Percentiles rank a stretch among this genome's conserved stretches.
Evolutionary conservation across 2,329 filamentous ascomycete genomes (phyloP).

Genomic region (Hypoxylon sp.): DNA sequence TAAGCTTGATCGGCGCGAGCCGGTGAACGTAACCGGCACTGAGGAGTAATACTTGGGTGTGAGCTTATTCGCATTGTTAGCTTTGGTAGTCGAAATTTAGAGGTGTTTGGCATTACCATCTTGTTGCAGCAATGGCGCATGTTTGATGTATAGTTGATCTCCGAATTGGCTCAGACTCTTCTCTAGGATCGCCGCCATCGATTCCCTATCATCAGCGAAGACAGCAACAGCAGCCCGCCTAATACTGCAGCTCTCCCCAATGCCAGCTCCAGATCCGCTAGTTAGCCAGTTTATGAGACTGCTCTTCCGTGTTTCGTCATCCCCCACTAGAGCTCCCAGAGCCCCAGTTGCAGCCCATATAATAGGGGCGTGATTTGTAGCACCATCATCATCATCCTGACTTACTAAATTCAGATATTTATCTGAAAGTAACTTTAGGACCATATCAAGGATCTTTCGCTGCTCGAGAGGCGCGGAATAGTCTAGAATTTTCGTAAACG

Average conservation of each 20-base stretch:
- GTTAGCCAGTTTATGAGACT: slow-evolving; percentile 74
- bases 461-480: slow-evolving; percentile 58
- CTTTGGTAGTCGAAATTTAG: not conserved
- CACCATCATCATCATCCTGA: slow-evolving; percentile 51
- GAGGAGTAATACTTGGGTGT: slow-evolving; percentile 82
- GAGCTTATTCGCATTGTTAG: slow-evolving; percentile 63
- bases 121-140: slow-evolving; percentile 86
- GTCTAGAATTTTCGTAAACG: slow-evolving; percentile 51
- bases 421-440: slow-evolving; percentile 60
- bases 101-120: slow-evolving; percentile 70
- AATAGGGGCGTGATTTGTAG: slow-evolving; percentile 48
- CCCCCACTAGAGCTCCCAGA: slow-evolving; percentile 61
- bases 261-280: slow-evolving; percentile 71
- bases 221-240: slow-evolving; percentile 73
- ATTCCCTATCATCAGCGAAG: slow-evolving; percentile 63
- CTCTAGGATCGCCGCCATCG: slow-evolving; percentile 70
- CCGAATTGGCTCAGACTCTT: slow-evolving; percentile 80
- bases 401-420: slow-evolving; percentile 58
- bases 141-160: slow-evolving; percentile 86
- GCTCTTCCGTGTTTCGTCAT: slow-evolving; percentile 61
- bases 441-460: slow-evolving; percentile 55
- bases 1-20: slow-evolving; percentile 72
- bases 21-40: slow-evolving; percentile 81
- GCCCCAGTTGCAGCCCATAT: slow-evolving; percentile 71
- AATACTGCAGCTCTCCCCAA: slow-evolving; percentile 73